Conservation (phyloP, 1,284 basidiomycete genomes). For the Anthracocystis setariae region DNA sequence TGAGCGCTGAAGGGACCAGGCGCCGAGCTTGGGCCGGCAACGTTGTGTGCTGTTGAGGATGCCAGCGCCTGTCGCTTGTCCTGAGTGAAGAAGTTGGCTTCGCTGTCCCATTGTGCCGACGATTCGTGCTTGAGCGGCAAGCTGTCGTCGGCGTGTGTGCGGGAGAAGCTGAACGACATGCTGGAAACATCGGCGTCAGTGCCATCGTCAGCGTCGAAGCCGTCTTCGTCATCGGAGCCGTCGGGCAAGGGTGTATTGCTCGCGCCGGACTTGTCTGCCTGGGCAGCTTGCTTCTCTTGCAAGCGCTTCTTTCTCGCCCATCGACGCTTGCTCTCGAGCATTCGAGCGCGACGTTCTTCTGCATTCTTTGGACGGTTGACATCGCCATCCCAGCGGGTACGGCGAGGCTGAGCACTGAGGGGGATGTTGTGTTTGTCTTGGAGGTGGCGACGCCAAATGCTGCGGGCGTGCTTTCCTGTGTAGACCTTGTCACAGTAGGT, state of each 20-base stretch:
- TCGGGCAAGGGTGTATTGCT: slow-evolving; percentile 34
- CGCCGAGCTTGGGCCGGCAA: slow-evolving; percentile 26
- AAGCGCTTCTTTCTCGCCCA: slow-evolving; percentile 71
- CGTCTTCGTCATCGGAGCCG: slow-evolving; percentile 31
- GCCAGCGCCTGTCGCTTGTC: slow-evolving; percentile 31
- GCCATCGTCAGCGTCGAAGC: slow-evolving; percentile 29
- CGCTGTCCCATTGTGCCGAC: slow-evolving; percentile 7
- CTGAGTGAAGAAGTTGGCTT: slow-evolving; percentile 18
- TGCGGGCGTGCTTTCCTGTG: slow-evolving; percentile 72
- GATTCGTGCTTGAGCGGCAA: slow-evolving; percentile 16
- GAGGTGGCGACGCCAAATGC: slow-evolving; percentile 72
- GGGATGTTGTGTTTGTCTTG: slow-evolving; percentile 73
- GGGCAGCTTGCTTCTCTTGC: slow-evolving; percentile 56
- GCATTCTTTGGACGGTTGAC: slow-evolving; percentile 71
- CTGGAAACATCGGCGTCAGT: slow-evolving; percentile 41
- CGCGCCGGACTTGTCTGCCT: slow-evolving; percentile 25
- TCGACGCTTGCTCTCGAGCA: slow-evolving; percentile 70
- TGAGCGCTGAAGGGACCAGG: slow-evolving; percentile 16
- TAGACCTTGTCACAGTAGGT: slow-evolving; percentile 71
- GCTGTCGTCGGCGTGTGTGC: slow-evolving; percentile 19
- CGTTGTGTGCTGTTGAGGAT: slow-evolving; percentile 26
- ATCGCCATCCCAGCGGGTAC: slow-evolving; percentile 73
- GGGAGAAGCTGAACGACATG: slow-evolving; percentile 37
- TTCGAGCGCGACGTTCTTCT: slow-evolving; percentile 70
- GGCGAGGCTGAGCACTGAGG: slow-evolving; percentile 70